phyloP scores from a whole-genome alignment of 1,284 basidiomycete species.

The Apiotrichum gamsii region DNA sequence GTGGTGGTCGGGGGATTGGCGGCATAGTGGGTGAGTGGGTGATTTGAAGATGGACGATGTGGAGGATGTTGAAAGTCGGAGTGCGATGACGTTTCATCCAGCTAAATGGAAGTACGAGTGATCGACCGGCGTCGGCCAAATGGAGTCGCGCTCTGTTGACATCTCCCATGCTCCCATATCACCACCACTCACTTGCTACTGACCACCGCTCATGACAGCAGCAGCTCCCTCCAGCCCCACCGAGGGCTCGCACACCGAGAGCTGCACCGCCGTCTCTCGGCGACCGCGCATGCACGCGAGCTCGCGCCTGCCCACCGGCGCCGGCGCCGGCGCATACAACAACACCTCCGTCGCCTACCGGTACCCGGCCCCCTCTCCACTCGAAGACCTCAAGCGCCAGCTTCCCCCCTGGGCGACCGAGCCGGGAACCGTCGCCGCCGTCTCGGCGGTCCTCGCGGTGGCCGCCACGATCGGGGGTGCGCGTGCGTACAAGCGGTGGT shows the following conservation, averaged over 20 bases:
- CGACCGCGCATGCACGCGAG: not conserved
- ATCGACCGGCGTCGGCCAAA: no score
- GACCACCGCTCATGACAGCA: not conserved
- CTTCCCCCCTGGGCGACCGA: constrained; percentile 11
- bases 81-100: not conserved
- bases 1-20: not conserved
- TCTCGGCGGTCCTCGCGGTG: constrained; percentile 37
- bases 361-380: not conserved
- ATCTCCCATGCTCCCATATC: no score
- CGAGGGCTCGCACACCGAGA: no score
- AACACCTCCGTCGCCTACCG: no score
- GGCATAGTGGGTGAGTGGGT: not conserved
- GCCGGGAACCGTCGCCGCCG: constrained; percentile 27
- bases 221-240: no score
- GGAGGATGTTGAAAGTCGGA: not conserved
- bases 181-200: no score
- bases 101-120: no score
- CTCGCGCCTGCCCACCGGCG: not conserved
- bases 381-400: constrained; percentile 1
- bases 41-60: no score
- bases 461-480: constrained; percentile 48
- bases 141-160: no score
- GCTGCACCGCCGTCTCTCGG: no score
- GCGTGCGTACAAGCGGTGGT: constrained; percentile 54
- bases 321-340: no score